These are phyloP conservation scores for Acacia concinna DNA, from an alignment of 331 rosid species.

Conservation along the genomic window DNA sequence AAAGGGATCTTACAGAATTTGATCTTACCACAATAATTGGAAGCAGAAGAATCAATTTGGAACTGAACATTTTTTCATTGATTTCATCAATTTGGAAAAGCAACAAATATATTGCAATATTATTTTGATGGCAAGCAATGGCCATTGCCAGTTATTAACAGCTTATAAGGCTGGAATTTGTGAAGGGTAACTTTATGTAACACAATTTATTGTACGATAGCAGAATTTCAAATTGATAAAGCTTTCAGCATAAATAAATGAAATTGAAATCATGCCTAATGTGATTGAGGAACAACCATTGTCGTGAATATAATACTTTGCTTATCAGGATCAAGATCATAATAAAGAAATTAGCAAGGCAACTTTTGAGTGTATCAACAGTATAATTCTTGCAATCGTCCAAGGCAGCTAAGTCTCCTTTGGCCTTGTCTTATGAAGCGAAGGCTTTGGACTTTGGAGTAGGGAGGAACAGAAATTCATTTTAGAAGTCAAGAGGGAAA, in stretches of 20 bases:
- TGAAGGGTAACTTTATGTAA: background rate
- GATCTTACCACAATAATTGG: background rate
- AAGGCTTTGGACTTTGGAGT: background rate
- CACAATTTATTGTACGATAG: background rate
- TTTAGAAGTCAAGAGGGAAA: background rate
- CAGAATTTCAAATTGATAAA: background rate
- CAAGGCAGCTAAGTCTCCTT: background rate
- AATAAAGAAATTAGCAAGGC: background rate
- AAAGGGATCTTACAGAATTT: background rate
- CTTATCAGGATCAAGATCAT: background rate
- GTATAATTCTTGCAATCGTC: background rate
- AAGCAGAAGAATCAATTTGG: background rate
- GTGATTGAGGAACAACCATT: background rate
- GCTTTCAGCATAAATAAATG: background rate
- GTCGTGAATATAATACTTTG: background rate
- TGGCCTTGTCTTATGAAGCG: background rate
- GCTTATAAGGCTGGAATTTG: background rate
- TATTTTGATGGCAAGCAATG: background rate
- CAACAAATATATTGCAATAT: background rate
- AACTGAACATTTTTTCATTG: background rate
- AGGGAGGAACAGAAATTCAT: background rate
- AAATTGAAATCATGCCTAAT: background rate
- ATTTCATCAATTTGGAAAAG: background rate
- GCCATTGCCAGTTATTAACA: background rate
- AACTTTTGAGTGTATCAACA: background rate